phyloP scores from a whole-genome alignment of 208 protist genomes.

The Leishmania amazonensis region DNA sequence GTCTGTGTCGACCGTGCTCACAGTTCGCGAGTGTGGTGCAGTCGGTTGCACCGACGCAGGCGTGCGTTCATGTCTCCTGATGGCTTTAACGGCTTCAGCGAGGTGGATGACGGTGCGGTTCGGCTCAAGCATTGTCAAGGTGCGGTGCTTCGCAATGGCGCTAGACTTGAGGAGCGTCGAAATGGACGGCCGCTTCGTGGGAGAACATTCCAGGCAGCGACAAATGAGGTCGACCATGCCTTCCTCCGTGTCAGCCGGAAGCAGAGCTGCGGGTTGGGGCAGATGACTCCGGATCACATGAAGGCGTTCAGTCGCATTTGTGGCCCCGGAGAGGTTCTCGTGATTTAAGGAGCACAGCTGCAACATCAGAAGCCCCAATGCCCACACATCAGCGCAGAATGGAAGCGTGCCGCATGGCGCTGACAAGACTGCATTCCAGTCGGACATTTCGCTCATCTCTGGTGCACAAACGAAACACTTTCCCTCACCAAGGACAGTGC shows the following conservation, averaged over 20 bases:
- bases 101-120: slow-evolving; percentile 17
- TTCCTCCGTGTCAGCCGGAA: slow-evolving; percentile 3
- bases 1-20: not conserved
- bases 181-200: slow-evolving; percentile 8
- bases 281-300: not conserved
- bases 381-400: slow-evolving; percentile 20
- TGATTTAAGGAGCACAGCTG: slow-evolving; percentile 21
- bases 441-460: slow-evolving; percentile 10
- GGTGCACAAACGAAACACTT: slow-evolving; percentile 2
- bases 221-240: slow-evolving; percentile 16
- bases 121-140: slow-evolving; percentile 8
- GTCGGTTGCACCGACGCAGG: not conserved
- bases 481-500: not conserved
- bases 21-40: not conserved
- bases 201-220: slow-evolving; percentile 14
- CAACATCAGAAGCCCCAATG: slow-evolving; percentile 15
- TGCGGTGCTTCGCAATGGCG: slow-evolving; percentile 5
- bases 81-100: slow-evolving; percentile 15
- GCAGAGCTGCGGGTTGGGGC: not conserved
- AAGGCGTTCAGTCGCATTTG: slow-evolving; percentile 8
- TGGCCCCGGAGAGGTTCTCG: not conserved
- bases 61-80: too few relatives aligned
- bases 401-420: not conserved
- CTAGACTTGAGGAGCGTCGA: slow-evolving; percentile 2
- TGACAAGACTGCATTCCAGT: not conserved